Conservation (phyloP, 257 asterid genomes). For the Solanum pimpinellifolium region DNA sequence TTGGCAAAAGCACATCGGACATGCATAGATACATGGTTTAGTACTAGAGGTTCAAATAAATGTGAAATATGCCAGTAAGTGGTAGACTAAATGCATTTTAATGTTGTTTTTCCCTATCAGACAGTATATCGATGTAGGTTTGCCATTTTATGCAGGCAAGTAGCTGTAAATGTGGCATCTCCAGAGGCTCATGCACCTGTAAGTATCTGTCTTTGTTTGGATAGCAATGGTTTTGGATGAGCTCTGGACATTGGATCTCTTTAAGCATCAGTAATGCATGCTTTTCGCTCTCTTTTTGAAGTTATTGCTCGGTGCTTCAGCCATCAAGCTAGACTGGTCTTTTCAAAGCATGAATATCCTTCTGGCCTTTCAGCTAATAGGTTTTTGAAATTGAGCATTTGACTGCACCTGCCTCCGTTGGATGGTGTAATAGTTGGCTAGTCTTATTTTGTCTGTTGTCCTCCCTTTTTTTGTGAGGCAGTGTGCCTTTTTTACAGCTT, state of each 20-base stretch:
- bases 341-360: background rate
- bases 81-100: background rate
- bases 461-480: background rate
- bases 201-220: background rate
- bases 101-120: background rate
- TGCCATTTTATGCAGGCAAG: conserved; percentile 41
- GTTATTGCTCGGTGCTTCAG: background rate
- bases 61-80: conserved; percentile 82
- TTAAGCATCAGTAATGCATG: background rate
- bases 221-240: background rate
- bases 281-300: background rate
- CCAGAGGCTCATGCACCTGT: conserved; percentile 51
- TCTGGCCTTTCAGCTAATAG: background rate
- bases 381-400: background rate
- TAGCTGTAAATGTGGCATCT: conserved; percentile 44
- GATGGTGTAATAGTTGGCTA: background rate
- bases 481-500: background rate
- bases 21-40: conserved; percentile 69
- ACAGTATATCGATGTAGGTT: conserved; percentile 3
- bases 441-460: background rate
- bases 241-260: background rate
- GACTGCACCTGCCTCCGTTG: background rate
- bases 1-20: conserved; percentile 65
- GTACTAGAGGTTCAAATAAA: conserved; percentile 59
- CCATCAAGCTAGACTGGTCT: background rate